Conservation (phyloP, 306 rosid species). For the Gastrolobium bilobum region DNA sequence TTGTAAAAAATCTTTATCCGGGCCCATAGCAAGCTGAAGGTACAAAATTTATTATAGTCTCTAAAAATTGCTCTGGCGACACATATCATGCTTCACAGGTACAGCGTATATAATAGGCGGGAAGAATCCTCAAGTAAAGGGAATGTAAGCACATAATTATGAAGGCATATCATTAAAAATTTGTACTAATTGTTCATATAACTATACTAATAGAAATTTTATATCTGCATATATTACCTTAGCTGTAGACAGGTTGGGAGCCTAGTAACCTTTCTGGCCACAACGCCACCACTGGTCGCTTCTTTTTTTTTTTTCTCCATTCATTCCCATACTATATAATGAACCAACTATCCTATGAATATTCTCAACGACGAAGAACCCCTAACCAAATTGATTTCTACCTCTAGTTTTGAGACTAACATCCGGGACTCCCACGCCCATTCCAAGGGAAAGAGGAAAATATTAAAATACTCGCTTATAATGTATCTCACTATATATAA, state of each 20-base stretch:
- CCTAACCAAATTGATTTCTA: slow-evolving; percentile 46
- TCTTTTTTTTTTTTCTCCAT: neutral
- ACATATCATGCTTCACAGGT: slow-evolving; percentile 7
- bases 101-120: slow-evolving; percentile 40
- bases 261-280: slow-evolving; percentile 13
- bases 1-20: slow-evolving; percentile 33
- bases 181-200: neutral
- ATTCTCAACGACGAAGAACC: slow-evolving; percentile 45
- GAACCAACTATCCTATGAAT: slow-evolving; percentile 5
- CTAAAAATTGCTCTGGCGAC: slow-evolving; percentile 18
- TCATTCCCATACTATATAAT: slow-evolving; percentile 8
- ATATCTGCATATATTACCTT: slow-evolving; percentile 7
- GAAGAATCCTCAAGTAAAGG: slow-evolving; percentile 24
- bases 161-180: slow-evolving; percentile 14
- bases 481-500: slow-evolving; percentile 46
- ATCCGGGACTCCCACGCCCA: slow-evolving; percentile 31
- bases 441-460: slow-evolving; percentile 16
- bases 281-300: slow-evolving; percentile 8
- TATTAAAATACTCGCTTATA: slow-evolving; percentile 19
- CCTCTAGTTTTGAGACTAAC: slow-evolving; percentile 35
- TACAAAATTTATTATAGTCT: slow-evolving; percentile 10
- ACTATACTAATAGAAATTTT: neutral
- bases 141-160: slow-evolving; percentile 23
- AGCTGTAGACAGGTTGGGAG: slow-evolving; percentile 18
- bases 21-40: slow-evolving; percentile 32